Conservation (phyloP, 2,329 filamentous ascomycete species). For the Apiospora malaysiana region DNA sequence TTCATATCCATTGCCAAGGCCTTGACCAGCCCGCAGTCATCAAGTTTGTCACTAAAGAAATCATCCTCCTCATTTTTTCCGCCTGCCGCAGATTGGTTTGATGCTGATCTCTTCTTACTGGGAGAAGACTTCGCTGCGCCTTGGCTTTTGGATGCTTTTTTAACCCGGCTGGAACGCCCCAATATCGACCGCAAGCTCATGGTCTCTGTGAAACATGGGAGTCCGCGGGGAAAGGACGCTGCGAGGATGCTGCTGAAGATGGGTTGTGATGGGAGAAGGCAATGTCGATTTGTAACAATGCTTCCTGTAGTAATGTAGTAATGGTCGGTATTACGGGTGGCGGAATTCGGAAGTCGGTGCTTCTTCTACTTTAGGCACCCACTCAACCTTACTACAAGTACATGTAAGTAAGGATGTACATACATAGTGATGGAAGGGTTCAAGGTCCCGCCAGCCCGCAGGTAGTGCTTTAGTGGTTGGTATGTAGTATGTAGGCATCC, state of each 20-base stretch:
- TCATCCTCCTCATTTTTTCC: slow-evolving; percentile 41
- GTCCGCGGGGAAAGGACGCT: neutral
- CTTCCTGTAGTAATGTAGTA: neutral
- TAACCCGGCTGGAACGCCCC: slow-evolving; percentile 41
- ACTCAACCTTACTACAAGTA: no score
- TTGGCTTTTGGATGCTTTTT: slow-evolving; percentile 34
- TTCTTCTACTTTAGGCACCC: neutral
- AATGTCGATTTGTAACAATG: neutral
- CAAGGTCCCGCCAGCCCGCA: neutral
- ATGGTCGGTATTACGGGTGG: neutral
- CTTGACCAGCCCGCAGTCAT: slow-evolving; percentile 63
- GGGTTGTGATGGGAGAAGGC: neutral
- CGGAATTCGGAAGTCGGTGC: slow-evolving; percentile 14
- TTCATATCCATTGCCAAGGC: slow-evolving; percentile 61
- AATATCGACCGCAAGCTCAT: slow-evolving; percentile 41
- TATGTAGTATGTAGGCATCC: no score
- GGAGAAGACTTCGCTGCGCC: slow-evolving; percentile 32
- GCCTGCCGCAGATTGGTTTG: slow-evolving; percentile 30
- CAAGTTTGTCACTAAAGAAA: slow-evolving; percentile 54
- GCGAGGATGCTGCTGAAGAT: no score
- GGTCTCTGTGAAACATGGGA: slow-evolving; percentile 19
- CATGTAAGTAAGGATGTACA: no score
- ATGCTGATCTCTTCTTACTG: slow-evolving; percentile 25
- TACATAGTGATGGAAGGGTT: no score
- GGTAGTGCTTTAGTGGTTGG: no score